phyloP scores from a whole-genome alignment of 352 stramenopile species.

The Albugo candida region DNA sequence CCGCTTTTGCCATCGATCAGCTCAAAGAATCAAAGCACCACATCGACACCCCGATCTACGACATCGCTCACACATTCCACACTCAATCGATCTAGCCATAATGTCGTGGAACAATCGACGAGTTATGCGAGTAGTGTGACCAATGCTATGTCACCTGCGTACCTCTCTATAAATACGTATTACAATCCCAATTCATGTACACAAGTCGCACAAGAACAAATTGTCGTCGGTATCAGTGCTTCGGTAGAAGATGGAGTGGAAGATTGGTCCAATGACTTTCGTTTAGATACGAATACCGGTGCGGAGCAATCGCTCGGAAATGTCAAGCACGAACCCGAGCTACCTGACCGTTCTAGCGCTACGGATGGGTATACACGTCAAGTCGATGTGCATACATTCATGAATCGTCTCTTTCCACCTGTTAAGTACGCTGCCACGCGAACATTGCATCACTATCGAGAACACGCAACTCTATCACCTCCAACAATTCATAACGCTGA shows the following conservation, averaged over 20 bases:
- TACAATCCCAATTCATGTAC: neutral
- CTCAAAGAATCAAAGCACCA: no score
- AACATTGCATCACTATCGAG: neutral
- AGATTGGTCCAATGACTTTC: constrained; percentile 51
- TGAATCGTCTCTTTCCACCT: neutral
- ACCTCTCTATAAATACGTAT: neutral
- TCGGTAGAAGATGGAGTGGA: constrained; percentile 47
- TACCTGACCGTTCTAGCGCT: neutral
- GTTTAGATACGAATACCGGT: constrained; percentile 1
- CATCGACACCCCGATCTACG: no score
- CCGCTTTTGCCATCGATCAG: no score
- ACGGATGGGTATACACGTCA: neutral
- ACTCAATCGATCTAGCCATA: no score
- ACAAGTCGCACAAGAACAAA: constrained; percentile 17
- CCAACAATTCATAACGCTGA: neutral
- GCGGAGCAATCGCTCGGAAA: neutral
- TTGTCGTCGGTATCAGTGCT: constrained; percentile 50
- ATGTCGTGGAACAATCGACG: no score
- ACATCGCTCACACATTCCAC: no score
- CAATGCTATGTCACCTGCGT: no score
- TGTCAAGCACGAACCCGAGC: neutral
- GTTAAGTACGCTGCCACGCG: neutral
- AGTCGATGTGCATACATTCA: neutral
- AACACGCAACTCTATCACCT: neutral
- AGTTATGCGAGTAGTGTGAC: no score